These are phyloP conservation scores for Tricholoma furcatifolium DNA, from an alignment of 768 basidiomycete genomes.

Conservation along the genomic window DNA sequence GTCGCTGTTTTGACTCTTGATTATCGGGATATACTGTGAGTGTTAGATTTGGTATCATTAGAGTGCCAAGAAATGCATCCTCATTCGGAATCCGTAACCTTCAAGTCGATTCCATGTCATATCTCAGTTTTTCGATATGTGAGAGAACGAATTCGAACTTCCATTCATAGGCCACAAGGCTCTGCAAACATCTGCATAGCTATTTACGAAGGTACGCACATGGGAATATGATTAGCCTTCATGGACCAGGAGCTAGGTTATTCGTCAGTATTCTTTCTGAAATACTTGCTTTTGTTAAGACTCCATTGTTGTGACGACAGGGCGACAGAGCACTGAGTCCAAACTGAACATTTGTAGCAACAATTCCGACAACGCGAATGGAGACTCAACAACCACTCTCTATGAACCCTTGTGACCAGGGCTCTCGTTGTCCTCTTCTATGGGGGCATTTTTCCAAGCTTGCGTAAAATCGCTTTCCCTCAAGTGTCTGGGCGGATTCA, in stretches of 20 bases:
- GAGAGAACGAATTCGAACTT: not conserved
- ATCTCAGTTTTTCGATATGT: slow-evolving; percentile 4
- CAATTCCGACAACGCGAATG: not conserved
- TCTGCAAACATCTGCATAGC: slow-evolving; percentile 1
- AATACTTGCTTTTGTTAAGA: no score
- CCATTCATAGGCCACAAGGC: not conserved
- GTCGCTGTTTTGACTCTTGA: no score
- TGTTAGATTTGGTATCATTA: no score
- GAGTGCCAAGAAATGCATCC: no score
- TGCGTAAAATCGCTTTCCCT: not conserved
- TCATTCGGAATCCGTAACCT: no score
- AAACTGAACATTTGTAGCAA: not conserved
- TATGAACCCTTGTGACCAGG: not conserved
- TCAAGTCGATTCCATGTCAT: not conserved
- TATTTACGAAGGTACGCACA: not conserved
- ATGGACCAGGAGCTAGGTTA: slow-evolving; percentile 1
- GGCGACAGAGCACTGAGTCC: not conserved
- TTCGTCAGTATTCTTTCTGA: not conserved
- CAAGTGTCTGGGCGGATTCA: not conserved
- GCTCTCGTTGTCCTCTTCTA: slow-evolving; percentile 2
- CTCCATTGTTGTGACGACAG: not conserved
- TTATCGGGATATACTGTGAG: no score
- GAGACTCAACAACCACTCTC: not conserved
- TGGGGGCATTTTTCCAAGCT: no score
- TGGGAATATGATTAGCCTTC: not conserved